A percentile compares a stretch with the other conserved stretches of the same genome.
Conservation (phyloP, 2,329 filamentous ascomycete species). For the Didymella keratinophila region DNA sequence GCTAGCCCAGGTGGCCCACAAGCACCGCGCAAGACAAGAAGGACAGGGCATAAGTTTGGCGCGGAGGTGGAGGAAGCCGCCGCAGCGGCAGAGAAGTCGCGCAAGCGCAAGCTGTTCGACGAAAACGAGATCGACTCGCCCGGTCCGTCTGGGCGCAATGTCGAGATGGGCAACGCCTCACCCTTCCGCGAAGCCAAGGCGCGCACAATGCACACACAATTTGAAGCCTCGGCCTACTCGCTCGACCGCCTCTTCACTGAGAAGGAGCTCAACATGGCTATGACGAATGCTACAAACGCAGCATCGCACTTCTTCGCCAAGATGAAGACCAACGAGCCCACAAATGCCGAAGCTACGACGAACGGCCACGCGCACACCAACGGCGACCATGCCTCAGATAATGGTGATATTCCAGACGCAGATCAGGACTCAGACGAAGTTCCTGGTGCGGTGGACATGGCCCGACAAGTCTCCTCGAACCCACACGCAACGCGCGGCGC, state of each 20-base stretch:
- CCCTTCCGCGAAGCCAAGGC: slow-evolving; percentile 63
- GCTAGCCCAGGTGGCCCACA: slow-evolving; percentile 67
- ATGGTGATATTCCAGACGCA: slow-evolving; percentile 49
- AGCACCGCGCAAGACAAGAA: slow-evolving; percentile 68
- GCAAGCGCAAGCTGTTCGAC: slow-evolving; percentile 65
- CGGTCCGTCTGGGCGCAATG: slow-evolving; percentile 57
- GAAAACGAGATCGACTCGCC: slow-evolving; percentile 68
- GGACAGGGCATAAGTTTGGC: slow-evolving; percentile 64
- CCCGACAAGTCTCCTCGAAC: slow-evolving; percentile 66
- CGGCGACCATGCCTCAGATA: slow-evolving; percentile 47
- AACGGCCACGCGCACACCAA: slow-evolving; percentile 45
- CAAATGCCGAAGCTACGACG: slow-evolving; percentile 36
- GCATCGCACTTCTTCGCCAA: slow-evolving; percentile 66
- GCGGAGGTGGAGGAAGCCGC: slow-evolving; percentile 56
- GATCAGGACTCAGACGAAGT: slow-evolving; percentile 51
- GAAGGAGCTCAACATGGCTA: slow-evolving; percentile 69
- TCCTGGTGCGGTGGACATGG: slow-evolving; percentile 64
- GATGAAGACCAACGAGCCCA: slow-evolving; percentile 51
- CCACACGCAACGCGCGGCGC: slow-evolving; percentile 62
- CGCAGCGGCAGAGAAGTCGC: slow-evolving; percentile 59
- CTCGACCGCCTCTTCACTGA: slow-evolving; percentile 72
- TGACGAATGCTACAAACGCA: slow-evolving; percentile 67
- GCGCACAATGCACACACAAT: slow-evolving; percentile 62
- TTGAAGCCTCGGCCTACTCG: slow-evolving; percentile 66
- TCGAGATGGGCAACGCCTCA: slow-evolving; percentile 58